Percentiles rank a stretch among this genome's conserved stretches.
phyloP scores from a whole-genome alignment of 345 rosid species.

The Gossypium australe region DNA sequence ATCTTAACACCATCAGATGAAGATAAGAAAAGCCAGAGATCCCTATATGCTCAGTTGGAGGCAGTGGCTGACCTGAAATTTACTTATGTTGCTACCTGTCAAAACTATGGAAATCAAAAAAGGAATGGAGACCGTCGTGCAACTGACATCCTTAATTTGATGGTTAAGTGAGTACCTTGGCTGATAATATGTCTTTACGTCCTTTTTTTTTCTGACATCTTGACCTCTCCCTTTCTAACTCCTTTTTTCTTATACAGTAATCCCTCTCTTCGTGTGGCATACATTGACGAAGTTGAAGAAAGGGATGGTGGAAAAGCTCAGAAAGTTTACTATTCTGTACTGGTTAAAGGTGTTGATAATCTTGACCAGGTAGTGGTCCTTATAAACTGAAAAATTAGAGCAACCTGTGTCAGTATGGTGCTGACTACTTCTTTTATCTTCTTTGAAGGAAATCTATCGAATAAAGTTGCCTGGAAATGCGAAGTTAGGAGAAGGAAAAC shows the following conservation, averaged over 20 bases:
- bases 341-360: conserved; percentile 83
- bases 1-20: conserved; percentile 69
- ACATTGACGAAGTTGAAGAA: conserved; percentile 94
- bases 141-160: conserved; percentile 87
- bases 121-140: conserved; percentile 90
- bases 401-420: background rate
- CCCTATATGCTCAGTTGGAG: conserved; percentile 72
- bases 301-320: conserved; percentile 64
- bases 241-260: conserved; percentile 50
- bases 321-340: conserved; percentile 83
- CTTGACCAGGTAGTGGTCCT: conserved; percentile 74
- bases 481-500: conserved; percentile 95
- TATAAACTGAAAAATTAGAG: conserved; percentile 1
- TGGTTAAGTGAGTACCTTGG: conserved; percentile 79
- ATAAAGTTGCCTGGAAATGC: conserved; percentile 86
- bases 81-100: conserved; percentile 95
- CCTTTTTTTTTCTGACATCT: background rate
- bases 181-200: conserved; percentile 8
- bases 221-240: conserved; percentile 12
- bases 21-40: conserved; percentile 86
- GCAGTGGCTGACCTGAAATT: conserved; percentile 97
- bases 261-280: conserved; percentile 94
- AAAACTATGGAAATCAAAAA: conserved; percentile 90
- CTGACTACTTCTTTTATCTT: conserved; percentile 24
- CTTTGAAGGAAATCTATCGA: conserved; percentile 81